phyloP scores from a whole-genome alignment of 495 filamentous ascomycete genomes.

The Cairneyella variabilis region DNA sequence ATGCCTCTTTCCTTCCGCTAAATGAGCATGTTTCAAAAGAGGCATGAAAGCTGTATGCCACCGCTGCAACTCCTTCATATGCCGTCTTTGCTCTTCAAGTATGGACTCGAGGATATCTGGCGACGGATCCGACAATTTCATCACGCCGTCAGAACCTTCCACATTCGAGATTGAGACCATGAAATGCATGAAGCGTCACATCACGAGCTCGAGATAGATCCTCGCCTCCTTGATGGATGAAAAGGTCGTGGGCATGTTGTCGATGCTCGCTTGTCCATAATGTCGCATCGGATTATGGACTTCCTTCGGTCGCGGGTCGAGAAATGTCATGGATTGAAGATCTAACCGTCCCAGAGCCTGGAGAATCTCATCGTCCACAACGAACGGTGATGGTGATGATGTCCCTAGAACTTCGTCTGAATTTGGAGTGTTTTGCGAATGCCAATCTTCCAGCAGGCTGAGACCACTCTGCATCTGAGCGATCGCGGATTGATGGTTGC shows the following conservation, averaged over 20 bases:
- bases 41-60: too few relatives aligned
- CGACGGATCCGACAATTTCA: too few relatives aligned
- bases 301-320: neutral
- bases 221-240: neutral
- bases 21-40: too few relatives aligned
- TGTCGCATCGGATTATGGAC: neutral
- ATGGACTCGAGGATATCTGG: too few relatives aligned
- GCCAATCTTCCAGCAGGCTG: neutral
- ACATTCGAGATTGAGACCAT: too few relatives aligned
- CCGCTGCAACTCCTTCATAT: too few relatives aligned
- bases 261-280: neutral
- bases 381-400: neutral
- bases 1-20: too few relatives aligned
- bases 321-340: neutral
- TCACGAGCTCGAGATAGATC: neutral
- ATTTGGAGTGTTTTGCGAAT: neutral
- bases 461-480: neutral
- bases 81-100: too few relatives aligned
- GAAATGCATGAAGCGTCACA: neutral
- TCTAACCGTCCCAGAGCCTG: conserved; percentile 2
- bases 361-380: neutral
- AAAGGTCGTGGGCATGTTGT: neutral
- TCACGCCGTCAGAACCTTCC: too few relatives aligned
- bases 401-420: neutral
- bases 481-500: neutral